Evolutionary conservation across 805 yeast species (phyloP).

Genomic region (Metschnikowia continentalis): DNA sequence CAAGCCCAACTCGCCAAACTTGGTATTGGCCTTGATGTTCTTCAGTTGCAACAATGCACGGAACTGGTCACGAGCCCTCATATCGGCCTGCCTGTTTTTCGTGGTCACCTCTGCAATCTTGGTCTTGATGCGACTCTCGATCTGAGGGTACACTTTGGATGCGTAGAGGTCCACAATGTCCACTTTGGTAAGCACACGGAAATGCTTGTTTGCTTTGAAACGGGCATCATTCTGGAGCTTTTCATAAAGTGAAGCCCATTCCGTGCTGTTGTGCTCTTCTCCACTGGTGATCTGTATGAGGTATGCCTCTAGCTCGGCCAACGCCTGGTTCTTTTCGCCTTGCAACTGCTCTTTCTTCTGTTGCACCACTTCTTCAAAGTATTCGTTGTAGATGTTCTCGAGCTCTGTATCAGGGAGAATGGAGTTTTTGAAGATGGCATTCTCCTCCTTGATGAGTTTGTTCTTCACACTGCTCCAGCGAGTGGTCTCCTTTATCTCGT

Average conservation of each 20-base stretch:
- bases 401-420: slow-evolving; percentile 56
- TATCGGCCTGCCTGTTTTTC: slow-evolving; percentile 50
- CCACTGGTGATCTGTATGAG: slow-evolving; percentile 35
- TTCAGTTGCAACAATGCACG: slow-evolving; percentile 42
- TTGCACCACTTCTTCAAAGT: slow-evolving; percentile 36
- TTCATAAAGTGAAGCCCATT: slow-evolving; percentile 38
- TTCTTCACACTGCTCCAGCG: slow-evolving; percentile 59
- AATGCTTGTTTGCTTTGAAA: slow-evolving; percentile 57
- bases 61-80: slow-evolving; percentile 63
- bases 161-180: slow-evolving; percentile 59
- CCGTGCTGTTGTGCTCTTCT: slow-evolving; percentile 22
- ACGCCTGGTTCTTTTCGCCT: slow-evolving; percentile 43
- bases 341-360: slow-evolving; percentile 23
- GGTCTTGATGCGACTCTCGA: slow-evolving; percentile 18
- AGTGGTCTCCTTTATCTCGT: slow-evolving; percentile 50
- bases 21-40: slow-evolving; percentile 44
- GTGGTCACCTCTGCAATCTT: slow-evolving; percentile 25
- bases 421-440: slow-evolving; percentile 61
- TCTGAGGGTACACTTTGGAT: slow-evolving; percentile 28
- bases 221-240: slow-evolving; percentile 43
- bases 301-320: slow-evolving; percentile 50
- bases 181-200: slow-evolving; percentile 45
- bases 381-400: slow-evolving; percentile 50
- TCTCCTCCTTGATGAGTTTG: slow-evolving; percentile 50
- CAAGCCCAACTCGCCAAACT: slow-evolving; percentile 55